Evolutionary conservation across 148 eudicot species (phyloP), one percentile per base, ranked within the genome.

Genomic region (Bassia scoparia): DNA sequence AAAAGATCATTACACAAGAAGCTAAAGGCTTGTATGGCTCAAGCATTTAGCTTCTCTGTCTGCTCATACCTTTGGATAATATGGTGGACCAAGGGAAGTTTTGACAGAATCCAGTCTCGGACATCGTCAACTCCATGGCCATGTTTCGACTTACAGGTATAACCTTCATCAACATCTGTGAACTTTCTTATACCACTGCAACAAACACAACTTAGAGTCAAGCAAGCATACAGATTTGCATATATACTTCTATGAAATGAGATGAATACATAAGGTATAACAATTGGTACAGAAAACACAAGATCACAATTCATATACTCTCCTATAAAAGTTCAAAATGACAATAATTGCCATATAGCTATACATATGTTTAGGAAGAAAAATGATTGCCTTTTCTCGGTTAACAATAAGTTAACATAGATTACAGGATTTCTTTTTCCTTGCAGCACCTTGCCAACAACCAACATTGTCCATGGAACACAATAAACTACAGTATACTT

Each of bases 121-220:
- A 95, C 87, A 83, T 95, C 99, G 23, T 91, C 97, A 80, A 95
- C 90, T 70, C 99, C 99, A 44, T 92, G 96, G 64, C 97, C 99
- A 79, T 81, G 87, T 81, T 92, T 95, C 27, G 99, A 86, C 99
- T 95, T 76, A 95, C 99, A 61, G 99, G 99, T 76, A 95, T 95
- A 37, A 95, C 99, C 61, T n/a, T 91, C 99, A 67, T 95, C 99
- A 56, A 87, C 97, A 79, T 88, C 92, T 27, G 96, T 89, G 76
- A 86, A 87, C 75, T 95, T 95, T 80, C n/a, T 95, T 96, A 63
- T 89, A 91, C 97, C 96, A 95, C 99, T 95, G 83, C 77, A 84
- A 77, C 71, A 75, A 70, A 30, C 41, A 74, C 5, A 23, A 53
- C 29, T 26, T 7, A 26, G 67, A 31, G 38, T 79, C 21, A 74